These are phyloP conservation scores for Alisma plantagoaquatica DNA, from an alignment of 106 monocot species.

Conservation along the genomic window DNA sequence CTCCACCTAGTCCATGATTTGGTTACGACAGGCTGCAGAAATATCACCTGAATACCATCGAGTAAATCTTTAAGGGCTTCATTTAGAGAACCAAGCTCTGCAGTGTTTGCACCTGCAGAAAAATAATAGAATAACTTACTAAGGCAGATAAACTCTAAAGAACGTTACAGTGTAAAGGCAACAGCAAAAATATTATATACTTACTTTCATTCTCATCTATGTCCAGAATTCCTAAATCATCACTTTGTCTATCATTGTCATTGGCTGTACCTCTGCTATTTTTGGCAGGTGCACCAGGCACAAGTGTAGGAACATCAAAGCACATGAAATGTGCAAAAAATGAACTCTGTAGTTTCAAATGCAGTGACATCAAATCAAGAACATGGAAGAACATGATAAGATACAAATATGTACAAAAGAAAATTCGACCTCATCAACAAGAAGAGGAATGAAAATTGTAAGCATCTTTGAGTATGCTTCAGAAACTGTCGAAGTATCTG, in stretches of 20 bases:
- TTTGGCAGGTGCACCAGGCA: conserved; percentile 34
- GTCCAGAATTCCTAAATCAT: conserved; percentile 74
- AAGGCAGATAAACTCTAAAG: too few species aligned
- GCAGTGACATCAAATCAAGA: too few species aligned
- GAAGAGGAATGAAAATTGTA: conserved; percentile 97
- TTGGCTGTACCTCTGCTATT: conserved; percentile 7
- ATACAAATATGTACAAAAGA: too few species aligned
- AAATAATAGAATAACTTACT: background rate
- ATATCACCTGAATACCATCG: conserved; percentile 95
- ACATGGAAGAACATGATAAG: too few species aligned
- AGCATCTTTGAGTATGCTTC: conserved; percentile 99
- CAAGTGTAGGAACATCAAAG: conserved; percentile 96
- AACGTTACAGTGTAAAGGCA: too few species aligned
- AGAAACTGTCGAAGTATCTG: conserved; percentile 87
- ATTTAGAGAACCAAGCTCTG: conserved; percentile 77
- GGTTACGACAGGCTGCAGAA: too few species aligned
- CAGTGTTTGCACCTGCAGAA: conserved; percentile 38
- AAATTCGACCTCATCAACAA: conserved; percentile 87
- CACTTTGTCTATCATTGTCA: conserved; percentile 43
- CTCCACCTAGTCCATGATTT: too few species aligned
- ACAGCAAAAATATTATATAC: too few species aligned
- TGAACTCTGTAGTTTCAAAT: conserved; percentile 51
- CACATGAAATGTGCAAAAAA: conserved; percentile 99
- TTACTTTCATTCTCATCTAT: conserved; percentile 92
- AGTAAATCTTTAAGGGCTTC: conserved; percentile 96